A percentile compares a stretch with the other conserved stretches of the same genome.
Evolutionary conservation across 1,284 basidiomycete genomes (phyloP).

Genomic region (Xerocomus amazonicus): DNA sequence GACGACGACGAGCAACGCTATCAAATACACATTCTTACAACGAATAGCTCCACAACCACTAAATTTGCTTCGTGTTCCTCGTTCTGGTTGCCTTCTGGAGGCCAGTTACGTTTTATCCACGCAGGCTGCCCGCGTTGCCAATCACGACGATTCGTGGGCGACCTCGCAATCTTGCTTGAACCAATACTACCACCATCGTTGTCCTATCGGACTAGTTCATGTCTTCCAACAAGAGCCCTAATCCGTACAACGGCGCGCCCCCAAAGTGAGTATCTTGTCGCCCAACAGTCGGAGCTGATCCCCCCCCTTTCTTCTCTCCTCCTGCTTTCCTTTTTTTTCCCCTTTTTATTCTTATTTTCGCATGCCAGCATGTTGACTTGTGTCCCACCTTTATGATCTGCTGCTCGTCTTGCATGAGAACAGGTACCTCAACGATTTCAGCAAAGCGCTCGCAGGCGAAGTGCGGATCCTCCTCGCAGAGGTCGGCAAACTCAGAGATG

Average conservation of each 20-base stretch:
- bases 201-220: conserved; percentile 17
- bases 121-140: neutral
- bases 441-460: conserved; percentile 58
- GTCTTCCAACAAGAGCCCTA: conserved; percentile 34
- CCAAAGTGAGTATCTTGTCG: conserved; percentile 28
- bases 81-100: conserved; percentile 9
- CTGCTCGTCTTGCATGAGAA: neutral
- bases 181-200: neutral
- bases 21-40: conserved; percentile 2
- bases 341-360: neutral
- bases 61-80: conserved; percentile 22
- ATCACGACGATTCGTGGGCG: conserved; percentile 3
- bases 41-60: neutral
- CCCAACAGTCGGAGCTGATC: conserved; percentile 1
- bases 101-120: conserved; percentile 5
- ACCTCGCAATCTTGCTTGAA: neutral
- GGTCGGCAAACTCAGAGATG: conserved; percentile 72
- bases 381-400: conserved; percentile 2
- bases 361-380: conserved; percentile 10
- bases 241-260: conserved; percentile 30
- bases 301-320: neutral
- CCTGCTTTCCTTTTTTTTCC: no score
- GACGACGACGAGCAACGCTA: conserved; percentile 1
- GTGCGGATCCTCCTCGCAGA: conserved; percentile 60
- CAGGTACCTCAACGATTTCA: conserved; percentile 70